A percentile compares a stretch with the other conserved stretches of the same genome.
phyloP scores from a whole-genome alignment of 2,329 filamentous ascomycete genomes.

The Gnomoniopsis sp. region DNA sequence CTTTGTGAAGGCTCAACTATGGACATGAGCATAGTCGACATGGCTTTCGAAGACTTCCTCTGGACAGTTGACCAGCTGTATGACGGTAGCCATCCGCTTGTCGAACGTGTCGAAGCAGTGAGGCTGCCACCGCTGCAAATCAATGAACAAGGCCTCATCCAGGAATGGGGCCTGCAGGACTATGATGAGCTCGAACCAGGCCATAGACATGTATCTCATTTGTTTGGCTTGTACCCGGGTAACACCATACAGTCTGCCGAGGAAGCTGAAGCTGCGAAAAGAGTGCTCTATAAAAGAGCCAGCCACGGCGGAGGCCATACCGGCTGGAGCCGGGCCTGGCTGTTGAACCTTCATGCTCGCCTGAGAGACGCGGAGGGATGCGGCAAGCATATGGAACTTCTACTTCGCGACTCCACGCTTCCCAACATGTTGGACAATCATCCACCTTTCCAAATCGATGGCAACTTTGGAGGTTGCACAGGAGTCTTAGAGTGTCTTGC shows the following conservation, averaged over 20 bases:
- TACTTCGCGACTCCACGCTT: slow-evolving; percentile 38
- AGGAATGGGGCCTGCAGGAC: slow-evolving; percentile 37
- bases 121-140: slow-evolving; percentile 24
- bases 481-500: slow-evolving; percentile 44
- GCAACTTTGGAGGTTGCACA: slow-evolving; percentile 46
- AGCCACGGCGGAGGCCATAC: slow-evolving; percentile 41
- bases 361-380: slow-evolving; percentile 34
- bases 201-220: slow-evolving; percentile 48
- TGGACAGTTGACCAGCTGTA: slow-evolving; percentile 22
- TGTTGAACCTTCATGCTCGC: slow-evolving; percentile 45
- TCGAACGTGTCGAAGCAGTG: slow-evolving; percentile 20
- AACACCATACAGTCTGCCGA: slow-evolving; percentile 29
- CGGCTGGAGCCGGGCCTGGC: slow-evolving; percentile 50
- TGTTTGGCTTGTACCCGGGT: slow-evolving; percentile 46
- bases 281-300: slow-evolving; percentile 26
- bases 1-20: slow-evolving; percentile 42
- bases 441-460: slow-evolving; percentile 47
- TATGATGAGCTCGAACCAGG: slow-evolving; percentile 41
- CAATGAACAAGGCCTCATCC: slow-evolving; percentile 34
- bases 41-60: slow-evolving; percentile 23
- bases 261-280: slow-evolving; percentile 26
- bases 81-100: slow-evolving; percentile 1
- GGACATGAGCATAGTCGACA: slow-evolving; percentile 40
- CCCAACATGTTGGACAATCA: slow-evolving; percentile 43
- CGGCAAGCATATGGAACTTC: slow-evolving; percentile 33